Evolutionary conservation across 768 basidiomycete genomes (phyloP), one percentile per base, ranked within the genome.

Genomic region (Glaciozyma antarctica): DNA sequence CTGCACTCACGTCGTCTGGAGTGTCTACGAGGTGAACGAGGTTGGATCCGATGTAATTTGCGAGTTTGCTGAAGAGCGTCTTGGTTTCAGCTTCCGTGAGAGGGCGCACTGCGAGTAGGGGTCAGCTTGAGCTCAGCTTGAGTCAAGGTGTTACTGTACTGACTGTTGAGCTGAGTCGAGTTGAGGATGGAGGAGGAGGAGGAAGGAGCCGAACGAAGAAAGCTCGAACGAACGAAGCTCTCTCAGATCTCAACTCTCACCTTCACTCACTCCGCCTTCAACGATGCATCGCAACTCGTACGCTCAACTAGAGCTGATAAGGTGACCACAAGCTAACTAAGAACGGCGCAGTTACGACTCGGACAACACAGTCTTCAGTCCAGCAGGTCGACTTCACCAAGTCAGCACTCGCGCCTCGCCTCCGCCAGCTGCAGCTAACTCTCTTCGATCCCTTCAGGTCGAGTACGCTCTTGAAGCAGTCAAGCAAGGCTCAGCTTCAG

Each of bases 401-500:
- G 75, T 74, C 16, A 58, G 57, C 30, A 41, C 12, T 19, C 0
- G 21, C 24, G 1, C 44, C 17, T 10, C 22, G 7, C 22, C 8
- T 12, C 21, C 49, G 47, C 32, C 9, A 10, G 19, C 30, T 16
- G 3, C 5, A 15, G 60, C 34, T 44, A 19, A 5, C 55, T 1
- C 22, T n/a, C 34, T 17, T 13, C n/a, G n/a, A n/a, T n/a, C 19
- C 56, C 2, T 6, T 21, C 64, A 72, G 71, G 74, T 70, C 57
- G 65, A 70, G 60, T 73, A 99, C 83, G 93, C 95, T 2, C 85
- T 97, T 61, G 95, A 99, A 78, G 95, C 95, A 65, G 94, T 99
- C 72, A 99, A 99, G 82, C 95, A 98, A 76, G 95, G 95, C 68
- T 97, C 93, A 65, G 95, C 95, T n/a, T 93, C 91, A 49, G 93